Evolutionary conservation across 208 protist genomes (phyloP), one percentile per base, ranked within the genome.

Genomic region (Trypanosoma caninum): DNA sequence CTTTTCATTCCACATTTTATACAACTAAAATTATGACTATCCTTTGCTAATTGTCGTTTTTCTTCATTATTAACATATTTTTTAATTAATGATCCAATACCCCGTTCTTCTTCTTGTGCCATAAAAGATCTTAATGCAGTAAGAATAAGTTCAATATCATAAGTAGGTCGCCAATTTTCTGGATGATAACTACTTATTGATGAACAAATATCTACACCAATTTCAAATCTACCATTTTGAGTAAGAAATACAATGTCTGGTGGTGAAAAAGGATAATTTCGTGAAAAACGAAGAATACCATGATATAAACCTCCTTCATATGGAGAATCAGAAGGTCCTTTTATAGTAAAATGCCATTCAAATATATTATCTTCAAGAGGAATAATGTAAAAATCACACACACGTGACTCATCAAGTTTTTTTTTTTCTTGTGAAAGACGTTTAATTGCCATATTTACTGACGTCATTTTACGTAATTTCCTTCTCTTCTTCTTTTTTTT

Each of bases 331-430:
- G 30, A 50, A 0, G 97, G 94, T 1, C 98, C 98, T 11, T 81
- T 82, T 0, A 99, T 72, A 14, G 96, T 98, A 72, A 99, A 99
- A 77, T 99, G 97, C 98, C 98, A 99, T 44, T 98, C 96, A 58
- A 98, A 98, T 20, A 99, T 85, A 76, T 99, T 98, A 13, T 98
- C 92, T 33, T 96, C 63, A 41, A 89, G 71, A 6, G 86, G 84
- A 1, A 42, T 54, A 5, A 72, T 79, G 45, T 65, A 87, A 55
- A 87, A 76, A 14, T 95, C 88, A 33, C 81, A 48, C 9, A 83
- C 75, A 18, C 81, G 84, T 25, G 82, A 73, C 2, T 63, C n/a
- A 62, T 72, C 59, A 84, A 61, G 7, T 67, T 60, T 60, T 53
- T 73, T 65, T 46, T 91, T 67, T 74, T 93, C 82, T 31, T 65